Evolutionary conservation across 2,329 filamentous ascomycete genomes (phyloP).

Genomic region (Colletotrichum tropicicola): DNA sequence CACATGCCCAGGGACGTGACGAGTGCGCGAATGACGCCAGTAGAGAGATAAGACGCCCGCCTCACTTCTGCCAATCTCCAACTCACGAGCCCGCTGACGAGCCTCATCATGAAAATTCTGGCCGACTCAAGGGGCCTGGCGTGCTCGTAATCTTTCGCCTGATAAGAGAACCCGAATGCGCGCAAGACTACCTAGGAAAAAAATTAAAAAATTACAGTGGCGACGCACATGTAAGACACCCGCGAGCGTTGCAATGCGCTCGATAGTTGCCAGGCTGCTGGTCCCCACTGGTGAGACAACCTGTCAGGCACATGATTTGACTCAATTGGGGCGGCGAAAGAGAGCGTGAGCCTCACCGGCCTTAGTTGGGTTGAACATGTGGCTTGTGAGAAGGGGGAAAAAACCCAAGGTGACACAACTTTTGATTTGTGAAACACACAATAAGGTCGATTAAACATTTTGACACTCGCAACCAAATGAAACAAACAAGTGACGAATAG

Average conservation of each 20-base stretch:
- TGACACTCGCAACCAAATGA: background rate
- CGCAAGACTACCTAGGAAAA: too few relatives aligned
- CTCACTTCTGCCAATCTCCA: too few relatives aligned
- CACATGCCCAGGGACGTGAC: background rate
- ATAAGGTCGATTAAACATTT: background rate
- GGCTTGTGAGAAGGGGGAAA: too few relatives aligned
- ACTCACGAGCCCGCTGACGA: too few relatives aligned
- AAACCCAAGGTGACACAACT: constrained; percentile 7
- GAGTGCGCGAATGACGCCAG: background rate
- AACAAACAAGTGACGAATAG: background rate
- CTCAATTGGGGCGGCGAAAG: background rate
- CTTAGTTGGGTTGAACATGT: constrained; percentile 4
- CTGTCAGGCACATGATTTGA: background rate
- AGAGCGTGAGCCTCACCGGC: background rate
- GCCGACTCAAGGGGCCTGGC: background rate
- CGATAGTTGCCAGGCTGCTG: background rate
- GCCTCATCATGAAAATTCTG: too few relatives aligned
- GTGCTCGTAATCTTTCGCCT: too few relatives aligned
- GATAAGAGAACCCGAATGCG: background rate
- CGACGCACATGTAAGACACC: constrained; percentile 1
- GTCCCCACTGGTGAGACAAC: background rate
- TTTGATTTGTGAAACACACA: background rate
- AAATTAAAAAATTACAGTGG: background rate
- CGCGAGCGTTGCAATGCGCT: background rate
- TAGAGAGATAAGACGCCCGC: too few relatives aligned